phyloP scores from a whole-genome alignment of 139 green algal species.

The Chlamydomonas eustigma region DNA sequence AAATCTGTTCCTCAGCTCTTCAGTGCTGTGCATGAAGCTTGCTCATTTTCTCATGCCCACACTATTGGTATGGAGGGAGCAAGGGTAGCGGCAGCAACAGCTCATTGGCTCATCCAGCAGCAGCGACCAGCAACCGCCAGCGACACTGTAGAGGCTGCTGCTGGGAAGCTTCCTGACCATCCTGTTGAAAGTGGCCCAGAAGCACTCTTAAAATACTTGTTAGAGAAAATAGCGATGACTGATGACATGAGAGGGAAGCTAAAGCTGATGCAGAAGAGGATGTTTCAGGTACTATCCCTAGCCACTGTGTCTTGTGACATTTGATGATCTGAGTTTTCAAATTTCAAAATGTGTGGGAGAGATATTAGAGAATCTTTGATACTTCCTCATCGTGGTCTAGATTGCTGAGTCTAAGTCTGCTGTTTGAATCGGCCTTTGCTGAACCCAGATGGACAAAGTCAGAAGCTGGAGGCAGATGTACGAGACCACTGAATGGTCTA shows the following conservation, averaged over 20 bases:
- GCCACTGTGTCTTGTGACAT: too few species aligned
- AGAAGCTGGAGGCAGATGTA: not conserved
- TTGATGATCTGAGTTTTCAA: too few species aligned
- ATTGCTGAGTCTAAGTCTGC: too few species aligned
- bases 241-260: slow-evolving; percentile 20
- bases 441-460: not conserved
- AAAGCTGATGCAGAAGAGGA: not conserved
- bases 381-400: too few species aligned
- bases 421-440: too few species aligned
- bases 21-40: not conserved
- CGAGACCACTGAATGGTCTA: slow-evolving; percentile 11
- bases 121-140: not conserved
- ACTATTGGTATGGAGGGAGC: slow-evolving; percentile 19
- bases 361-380: too few species aligned
- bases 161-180: too few species aligned
- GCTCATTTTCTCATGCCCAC: slow-evolving; percentile 13
- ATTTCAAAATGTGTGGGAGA: too few species aligned
- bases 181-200: not conserved
- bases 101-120: slow-evolving; percentile 3
- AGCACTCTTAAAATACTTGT: slow-evolving; percentile 9
- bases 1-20: too few species aligned
- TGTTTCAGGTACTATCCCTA: slow-evolving; percentile 14
- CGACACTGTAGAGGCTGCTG: not conserved
- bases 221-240: slow-evolving; percentile 1
- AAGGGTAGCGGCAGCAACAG: slow-evolving; percentile 2